These are phyloP conservation scores for Sporisorium sorghi DNA, from an alignment of 1,284 basidiomycete species.

Conservation along the genomic window DNA sequence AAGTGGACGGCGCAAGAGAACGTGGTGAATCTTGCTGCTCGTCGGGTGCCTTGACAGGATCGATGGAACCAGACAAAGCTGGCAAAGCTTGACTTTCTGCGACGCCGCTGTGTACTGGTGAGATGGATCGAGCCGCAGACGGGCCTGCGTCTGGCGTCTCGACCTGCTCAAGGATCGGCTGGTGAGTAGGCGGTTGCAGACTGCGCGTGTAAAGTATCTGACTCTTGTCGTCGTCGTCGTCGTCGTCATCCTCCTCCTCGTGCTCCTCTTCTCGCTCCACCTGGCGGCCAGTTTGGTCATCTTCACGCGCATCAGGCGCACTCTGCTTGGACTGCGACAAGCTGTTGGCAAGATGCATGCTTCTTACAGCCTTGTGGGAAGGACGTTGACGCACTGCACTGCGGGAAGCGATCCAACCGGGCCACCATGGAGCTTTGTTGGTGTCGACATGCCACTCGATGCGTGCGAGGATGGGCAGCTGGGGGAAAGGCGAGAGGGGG, in stretches of 20 bases:
- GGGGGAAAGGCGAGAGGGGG: conserved; percentile 17
- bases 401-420: conserved; percentile 32
- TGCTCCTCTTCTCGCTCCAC: not conserved
- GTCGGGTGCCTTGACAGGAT: not conserved
- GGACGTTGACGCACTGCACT: not conserved
- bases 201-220: not conserved
- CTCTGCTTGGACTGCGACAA: conserved; percentile 6
- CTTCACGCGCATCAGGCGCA: not conserved
- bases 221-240: conserved; percentile 5
- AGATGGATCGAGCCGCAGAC: conserved; percentile 1
- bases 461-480: conserved; percentile 62
- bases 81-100: not conserved
- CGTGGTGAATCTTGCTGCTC: not conserved
- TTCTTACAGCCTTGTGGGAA: conserved; percentile 14
- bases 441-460: conserved; percentile 66
- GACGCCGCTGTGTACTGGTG: not conserved
- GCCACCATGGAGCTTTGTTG: conserved; percentile 63
- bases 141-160: conserved; percentile 4
- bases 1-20: conserved; percentile 1
- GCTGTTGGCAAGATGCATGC: conserved; percentile 25
- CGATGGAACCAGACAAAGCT: not conserved
- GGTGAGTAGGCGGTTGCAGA: not conserved
- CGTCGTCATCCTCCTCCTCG: not conserved
- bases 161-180: not conserved
- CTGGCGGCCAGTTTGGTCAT: not conserved